Conservation (phyloP, 2,329 filamentous ascomycete genomes). For the Diaporthe amygdali region DNA sequence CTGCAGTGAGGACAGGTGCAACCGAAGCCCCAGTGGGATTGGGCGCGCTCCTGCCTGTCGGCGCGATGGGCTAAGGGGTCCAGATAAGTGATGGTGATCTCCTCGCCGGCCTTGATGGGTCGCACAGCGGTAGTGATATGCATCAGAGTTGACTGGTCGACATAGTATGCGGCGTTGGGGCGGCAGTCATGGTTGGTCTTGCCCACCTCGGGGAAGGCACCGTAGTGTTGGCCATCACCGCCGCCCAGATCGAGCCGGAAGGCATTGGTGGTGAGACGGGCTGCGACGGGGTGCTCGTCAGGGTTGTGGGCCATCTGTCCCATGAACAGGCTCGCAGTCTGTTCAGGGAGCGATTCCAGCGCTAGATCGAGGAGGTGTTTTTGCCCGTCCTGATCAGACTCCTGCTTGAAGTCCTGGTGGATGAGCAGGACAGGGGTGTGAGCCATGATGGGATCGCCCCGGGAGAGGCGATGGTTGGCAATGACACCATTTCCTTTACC, state of each 20-base stretch:
- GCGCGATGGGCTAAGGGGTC: conserved; percentile 32
- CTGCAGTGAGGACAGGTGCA: conserved; percentile 41
- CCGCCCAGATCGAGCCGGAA: conserved; percentile 40
- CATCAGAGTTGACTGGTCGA: conserved; percentile 39
- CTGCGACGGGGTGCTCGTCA: conserved; percentile 28
- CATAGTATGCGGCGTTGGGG: conserved; percentile 43
- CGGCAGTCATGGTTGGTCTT: conserved; percentile 46
- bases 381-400: conserved; percentile 21
- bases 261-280: conserved; percentile 41
- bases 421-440: conserved; percentile 37
- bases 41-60: conserved; percentile 37
- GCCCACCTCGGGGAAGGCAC: conserved; percentile 40
- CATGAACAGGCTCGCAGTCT: conserved; percentile 5
- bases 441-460: conserved; percentile 41
- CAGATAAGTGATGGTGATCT: conserved; percentile 44
- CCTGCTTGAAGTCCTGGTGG: conserved; percentile 30
- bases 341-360: background rate
- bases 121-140: conserved; percentile 42
- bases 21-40: conserved; percentile 39
- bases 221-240: conserved; percentile 35
- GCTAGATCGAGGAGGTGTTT: conserved; percentile 24
- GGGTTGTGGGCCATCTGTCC: conserved; percentile 36
- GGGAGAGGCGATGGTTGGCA: conserved; percentile 39
- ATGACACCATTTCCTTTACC: conserved; percentile 43
- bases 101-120: conserved; percentile 41